Evolutionary conservation across 768 basidiomycete genomes (phyloP).

Genomic region (Amanita pallidorosea): DNA sequence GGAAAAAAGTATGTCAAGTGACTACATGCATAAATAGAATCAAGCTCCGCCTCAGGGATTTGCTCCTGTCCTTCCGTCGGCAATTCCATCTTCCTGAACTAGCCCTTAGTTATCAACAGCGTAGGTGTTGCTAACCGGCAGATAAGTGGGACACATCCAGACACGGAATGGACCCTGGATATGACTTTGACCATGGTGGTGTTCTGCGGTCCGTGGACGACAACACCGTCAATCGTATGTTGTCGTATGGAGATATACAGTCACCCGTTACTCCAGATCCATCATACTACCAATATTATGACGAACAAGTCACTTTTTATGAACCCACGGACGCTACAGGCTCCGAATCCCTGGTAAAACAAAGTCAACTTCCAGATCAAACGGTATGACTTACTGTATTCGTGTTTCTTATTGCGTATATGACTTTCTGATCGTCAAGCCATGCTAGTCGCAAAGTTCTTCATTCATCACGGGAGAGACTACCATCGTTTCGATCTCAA

Average conservation of each 20-base stretch:
- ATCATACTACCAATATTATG: background rate
- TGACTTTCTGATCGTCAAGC: too few species aligned
- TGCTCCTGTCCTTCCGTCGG: too few species aligned
- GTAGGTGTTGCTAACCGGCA: background rate
- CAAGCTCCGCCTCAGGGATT: too few species aligned
- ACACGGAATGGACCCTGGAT: background rate
- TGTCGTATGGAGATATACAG: background rate
- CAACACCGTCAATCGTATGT: background rate
- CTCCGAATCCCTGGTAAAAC: too few species aligned
- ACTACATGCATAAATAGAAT: too few species aligned
- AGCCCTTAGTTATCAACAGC: too few species aligned
- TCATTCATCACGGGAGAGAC: background rate
- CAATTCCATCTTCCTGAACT: too few species aligned
- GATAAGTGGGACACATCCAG: background rate
- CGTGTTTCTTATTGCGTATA: too few species aligned
- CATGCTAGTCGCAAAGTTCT: background rate
- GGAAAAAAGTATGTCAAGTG: too few species aligned
- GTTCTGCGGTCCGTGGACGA: background rate
- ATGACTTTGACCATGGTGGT: background rate
- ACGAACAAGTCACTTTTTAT: background rate
- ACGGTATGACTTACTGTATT: background rate
- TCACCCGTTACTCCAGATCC: background rate
- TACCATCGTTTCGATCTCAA: constrained; percentile 7
- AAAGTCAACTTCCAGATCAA: background rate
- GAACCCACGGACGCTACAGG: background rate